phyloP scores from a whole-genome alignment of 495 filamentous ascomycete genomes.

The Platismatia glauca region DNA sequence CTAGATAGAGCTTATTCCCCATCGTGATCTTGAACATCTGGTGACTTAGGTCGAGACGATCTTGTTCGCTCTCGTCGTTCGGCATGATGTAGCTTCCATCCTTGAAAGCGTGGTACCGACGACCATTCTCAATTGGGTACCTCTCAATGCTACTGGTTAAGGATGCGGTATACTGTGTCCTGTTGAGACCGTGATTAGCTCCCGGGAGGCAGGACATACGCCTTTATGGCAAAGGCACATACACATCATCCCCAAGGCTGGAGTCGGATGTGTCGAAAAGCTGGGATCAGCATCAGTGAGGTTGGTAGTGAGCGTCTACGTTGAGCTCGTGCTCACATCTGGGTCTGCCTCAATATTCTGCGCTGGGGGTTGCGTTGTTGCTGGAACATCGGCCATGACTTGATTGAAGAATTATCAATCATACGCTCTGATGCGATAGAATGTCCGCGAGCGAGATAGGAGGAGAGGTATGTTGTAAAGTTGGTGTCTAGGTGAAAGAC shows the following conservation, averaged over 20 bases:
- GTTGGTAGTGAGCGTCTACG: neutral
- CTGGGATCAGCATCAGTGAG: neutral
- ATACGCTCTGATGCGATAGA: neutral
- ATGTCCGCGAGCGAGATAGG: neutral
- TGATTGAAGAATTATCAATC: neutral
- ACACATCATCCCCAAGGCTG: slow-evolving; percentile 19
- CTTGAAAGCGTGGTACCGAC: slow-evolving; percentile 37
- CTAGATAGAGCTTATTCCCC: slow-evolving; percentile 28
- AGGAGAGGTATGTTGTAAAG: no score
- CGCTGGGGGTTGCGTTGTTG: neutral
- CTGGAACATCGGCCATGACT: neutral
- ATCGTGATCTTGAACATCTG: slow-evolving; percentile 32
- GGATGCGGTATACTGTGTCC: slow-evolving; percentile 29
- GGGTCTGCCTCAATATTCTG: slow-evolving; percentile 13
- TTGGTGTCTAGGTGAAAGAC: no score
- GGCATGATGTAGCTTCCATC: slow-evolving; percentile 58
- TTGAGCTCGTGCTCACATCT: slow-evolving; percentile 4
- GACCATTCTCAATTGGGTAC: slow-evolving; percentile 56
- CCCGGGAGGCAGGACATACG: neutral
- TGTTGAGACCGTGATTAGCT: neutral
- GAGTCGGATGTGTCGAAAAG: slow-evolving; percentile 21
- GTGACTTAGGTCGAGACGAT: slow-evolving; percentile 29
- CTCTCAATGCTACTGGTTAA: slow-evolving; percentile 45
- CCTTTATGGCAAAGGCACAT: neutral
- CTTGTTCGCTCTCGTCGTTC: slow-evolving; percentile 28